A percentile compares a stretch with the other conserved stretches of the same genome.
phyloP scores from a whole-genome alignment of 139 green algal genomes.

The Haematococcus lacustris region DNA sequence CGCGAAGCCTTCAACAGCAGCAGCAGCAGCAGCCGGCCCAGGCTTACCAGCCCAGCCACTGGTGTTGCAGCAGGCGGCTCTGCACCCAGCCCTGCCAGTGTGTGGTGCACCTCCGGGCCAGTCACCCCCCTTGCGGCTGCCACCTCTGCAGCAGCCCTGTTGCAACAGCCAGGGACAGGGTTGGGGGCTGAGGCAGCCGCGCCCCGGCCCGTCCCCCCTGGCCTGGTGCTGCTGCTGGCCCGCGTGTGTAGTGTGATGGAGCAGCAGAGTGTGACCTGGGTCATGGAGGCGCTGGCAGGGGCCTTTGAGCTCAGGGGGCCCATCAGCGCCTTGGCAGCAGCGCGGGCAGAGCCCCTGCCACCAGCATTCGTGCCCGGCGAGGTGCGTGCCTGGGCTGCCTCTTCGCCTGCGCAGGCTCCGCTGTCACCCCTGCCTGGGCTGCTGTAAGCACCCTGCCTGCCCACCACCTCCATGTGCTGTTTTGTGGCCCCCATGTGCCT shows the following conservation, averaged over 20 bases:
- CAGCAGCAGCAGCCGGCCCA: neutral
- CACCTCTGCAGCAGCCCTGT: neutral
- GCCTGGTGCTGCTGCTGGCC: slow-evolving; percentile 63
- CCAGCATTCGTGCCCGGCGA: too few relatives aligned
- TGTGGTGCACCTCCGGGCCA: neutral
- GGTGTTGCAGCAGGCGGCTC: neutral
- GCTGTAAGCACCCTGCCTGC: too few relatives aligned
- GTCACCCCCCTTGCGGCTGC: neutral
- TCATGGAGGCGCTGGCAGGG: slow-evolving; percentile 55
- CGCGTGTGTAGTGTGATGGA: slow-evolving; percentile 59
- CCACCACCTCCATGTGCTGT: too few relatives aligned
- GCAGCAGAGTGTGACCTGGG: slow-evolving; percentile 39
- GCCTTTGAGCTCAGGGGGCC: too few relatives aligned
- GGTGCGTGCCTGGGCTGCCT: too few relatives aligned
- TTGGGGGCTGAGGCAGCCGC: neutral
- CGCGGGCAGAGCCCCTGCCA: slow-evolving; percentile 1
- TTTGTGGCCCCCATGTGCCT: too few relatives aligned
- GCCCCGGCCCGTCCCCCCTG: slow-evolving; percentile 16
- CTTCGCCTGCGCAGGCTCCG: too few relatives aligned
- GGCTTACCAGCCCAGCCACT: neutral
- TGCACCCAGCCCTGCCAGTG: neutral
- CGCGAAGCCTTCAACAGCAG: slow-evolving; percentile 20
- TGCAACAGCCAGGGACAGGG: neutral
- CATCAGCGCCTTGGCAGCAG: slow-evolving; percentile 15
- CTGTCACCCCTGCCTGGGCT: too few relatives aligned